A percentile compares a stretch with the other conserved stretches of the same genome.
These are phyloP conservation scores for Ophiorrhiza pumila DNA, from an alignment of 257 asterid genomes.

Conservation along the genomic window DNA sequence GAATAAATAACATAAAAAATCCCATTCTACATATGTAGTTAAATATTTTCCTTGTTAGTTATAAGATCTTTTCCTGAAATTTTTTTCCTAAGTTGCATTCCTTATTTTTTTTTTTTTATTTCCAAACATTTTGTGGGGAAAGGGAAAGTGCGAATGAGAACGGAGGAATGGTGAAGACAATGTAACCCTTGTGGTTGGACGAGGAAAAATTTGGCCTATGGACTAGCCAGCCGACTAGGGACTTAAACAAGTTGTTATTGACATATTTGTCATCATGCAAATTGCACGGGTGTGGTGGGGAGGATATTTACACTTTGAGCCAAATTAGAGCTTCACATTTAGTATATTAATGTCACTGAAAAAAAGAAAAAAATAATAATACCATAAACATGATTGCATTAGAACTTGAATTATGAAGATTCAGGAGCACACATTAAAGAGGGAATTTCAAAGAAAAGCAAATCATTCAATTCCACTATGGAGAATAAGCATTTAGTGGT, in stretches of 20 bases:
- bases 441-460: neutral
- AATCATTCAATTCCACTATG: neutral
- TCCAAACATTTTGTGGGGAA: neutral
- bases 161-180: neutral
- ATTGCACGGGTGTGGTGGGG: neutral
- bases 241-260: no score
- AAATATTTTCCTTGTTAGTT: no score
- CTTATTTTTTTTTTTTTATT: no score
- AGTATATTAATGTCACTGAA: neutral
- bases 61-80: no score
- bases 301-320: neutral
- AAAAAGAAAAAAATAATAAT: neutral
- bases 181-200: no score
- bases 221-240: neutral
- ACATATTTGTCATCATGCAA: no score
- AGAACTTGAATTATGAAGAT: neutral
- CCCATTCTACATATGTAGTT: no score
- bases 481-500: constrained; percentile 6
- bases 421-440: neutral
- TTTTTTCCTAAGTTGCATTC: no score
- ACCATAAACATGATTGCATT: neutral
- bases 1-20: no score
- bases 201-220: neutral
- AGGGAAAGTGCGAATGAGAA: neutral
- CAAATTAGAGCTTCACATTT: neutral